Base-by-base conservation (phyloP, 495 filamentous ascomycete genomes). In the Astrocystis sublimbata region DNA sequence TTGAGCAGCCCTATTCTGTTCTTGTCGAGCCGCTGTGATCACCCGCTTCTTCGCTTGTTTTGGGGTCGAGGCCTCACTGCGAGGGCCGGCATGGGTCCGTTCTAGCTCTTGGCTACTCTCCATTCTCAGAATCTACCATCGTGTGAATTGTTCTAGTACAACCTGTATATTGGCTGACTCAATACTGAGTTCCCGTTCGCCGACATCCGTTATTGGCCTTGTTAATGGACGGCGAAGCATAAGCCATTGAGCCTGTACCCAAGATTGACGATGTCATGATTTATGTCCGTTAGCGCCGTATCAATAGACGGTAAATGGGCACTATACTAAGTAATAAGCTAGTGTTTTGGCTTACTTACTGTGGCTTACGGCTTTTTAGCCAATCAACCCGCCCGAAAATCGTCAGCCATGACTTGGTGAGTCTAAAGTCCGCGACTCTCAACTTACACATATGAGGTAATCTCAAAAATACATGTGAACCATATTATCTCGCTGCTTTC, bases 1-100 rank as follows among this genome's bases (percentile, higher is more conserved):
- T 60, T 81, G 78, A n/a, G 76, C 74, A 17, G 72, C 55, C 24
- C 70, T 62, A 36, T 81, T 81, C 58, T 79, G 77, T 38, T 75
- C 72, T 65, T 71, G 73, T 7, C 77, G 70, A 31, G 78, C 77
- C 12, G 65, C 63, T 3, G 78, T 81, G 36, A 79, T 64, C n/a
- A 73, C 60, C 15, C 78, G 71, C 36, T 65, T 68, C 42, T 64
- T 67, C 46, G 60, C 53, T 19, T 53, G 43, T 40, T 52, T 51
- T 9, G 15, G 45, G 3, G 38, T 56, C 49, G 33, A 15, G 23
- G 31, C 35, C 2, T 12, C 24, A 21, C 3, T 5, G 30, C 15
- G 21, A 38, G 59, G 9, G 30, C 30, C 21, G 30, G 45, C 13
- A 3, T 41, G 40, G 6, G 9, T 15, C n/a, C 13, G 33, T 12